These are phyloP conservation scores for Phytophthora crassamura DNA, from an alignment of 352 stramenopile genomes.

Conservation along the genomic window DNA sequence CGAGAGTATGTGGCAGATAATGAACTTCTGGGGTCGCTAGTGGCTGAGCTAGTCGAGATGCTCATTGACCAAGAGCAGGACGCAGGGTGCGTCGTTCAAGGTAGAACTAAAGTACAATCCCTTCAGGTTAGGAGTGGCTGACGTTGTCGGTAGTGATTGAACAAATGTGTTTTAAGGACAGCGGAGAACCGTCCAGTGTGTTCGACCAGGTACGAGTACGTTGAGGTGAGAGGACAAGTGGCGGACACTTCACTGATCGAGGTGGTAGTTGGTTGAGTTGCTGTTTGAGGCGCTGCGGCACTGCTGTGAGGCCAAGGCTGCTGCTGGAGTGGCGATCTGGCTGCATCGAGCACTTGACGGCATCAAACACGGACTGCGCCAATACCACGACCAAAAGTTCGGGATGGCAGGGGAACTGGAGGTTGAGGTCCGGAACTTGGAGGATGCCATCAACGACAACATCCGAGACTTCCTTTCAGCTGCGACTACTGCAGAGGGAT, in stretches of 20 bases:
- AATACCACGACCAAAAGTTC: constrained; percentile 28
- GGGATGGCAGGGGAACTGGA: background rate
- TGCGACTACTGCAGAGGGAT: background rate
- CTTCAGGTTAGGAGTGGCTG: background rate
- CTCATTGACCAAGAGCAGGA: constrained; percentile 19
- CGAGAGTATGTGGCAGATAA: constrained; percentile 27
- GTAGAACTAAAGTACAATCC: constrained; percentile 12
- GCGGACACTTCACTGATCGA: background rate
- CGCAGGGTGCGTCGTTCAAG: constrained; percentile 28
- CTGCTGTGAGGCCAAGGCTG: constrained; percentile 26
- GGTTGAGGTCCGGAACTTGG: background rate
- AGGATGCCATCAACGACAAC: background rate
- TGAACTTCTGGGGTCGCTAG: constrained; percentile 10
- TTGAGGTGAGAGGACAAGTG: too few species aligned
- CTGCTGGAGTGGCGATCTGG: constrained; percentile 15
- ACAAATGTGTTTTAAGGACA: constrained; percentile 35
- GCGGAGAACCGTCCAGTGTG: constrained; percentile 23
- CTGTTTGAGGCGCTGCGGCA: constrained; percentile 21
- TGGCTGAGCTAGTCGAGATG: constrained; percentile 28
- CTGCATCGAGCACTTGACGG: constrained; percentile 25
- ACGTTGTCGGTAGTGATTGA: constrained; percentile 31
- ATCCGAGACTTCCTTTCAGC: background rate
- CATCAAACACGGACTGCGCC: constrained; percentile 22
- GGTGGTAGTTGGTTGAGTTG: constrained; percentile 24
- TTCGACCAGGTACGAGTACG: constrained; percentile 32